Conservation (phyloP, 371 early-diverging fungal species). For the Mortierella sp. region DNA sequence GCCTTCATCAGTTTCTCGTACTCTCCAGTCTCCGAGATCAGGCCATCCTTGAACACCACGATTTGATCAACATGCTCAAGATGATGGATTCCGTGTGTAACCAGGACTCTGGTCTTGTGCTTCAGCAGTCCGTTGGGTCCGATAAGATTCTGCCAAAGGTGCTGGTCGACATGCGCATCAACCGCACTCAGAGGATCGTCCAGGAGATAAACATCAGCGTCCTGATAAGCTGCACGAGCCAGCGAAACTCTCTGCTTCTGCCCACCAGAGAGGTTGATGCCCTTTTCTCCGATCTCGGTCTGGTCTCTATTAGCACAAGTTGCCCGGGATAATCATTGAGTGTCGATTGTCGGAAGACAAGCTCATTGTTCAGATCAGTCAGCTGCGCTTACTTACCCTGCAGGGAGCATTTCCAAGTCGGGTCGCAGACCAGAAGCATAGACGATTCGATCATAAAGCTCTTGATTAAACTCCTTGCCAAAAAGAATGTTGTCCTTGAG, state of each 20-base stretch:
- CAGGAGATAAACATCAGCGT: slow-evolving; percentile 74
- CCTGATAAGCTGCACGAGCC: slow-evolving; percentile 71
- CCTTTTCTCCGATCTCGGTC: slow-evolving; percentile 82
- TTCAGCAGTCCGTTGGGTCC: slow-evolving; percentile 75
- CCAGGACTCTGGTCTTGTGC: slow-evolving; percentile 72
- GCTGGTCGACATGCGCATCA: slow-evolving; percentile 77
- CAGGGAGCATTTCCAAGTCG: slow-evolving; percentile 72
- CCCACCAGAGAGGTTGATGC: slow-evolving; percentile 74
- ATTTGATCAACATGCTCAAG: slow-evolving; percentile 65
- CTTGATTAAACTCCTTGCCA: slow-evolving; percentile 66
- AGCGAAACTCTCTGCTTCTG: slow-evolving; percentile 68
- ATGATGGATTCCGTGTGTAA: slow-evolving; percentile 79
- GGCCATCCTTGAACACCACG: slow-evolving; percentile 76
- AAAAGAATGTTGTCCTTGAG: slow-evolving; percentile 82
- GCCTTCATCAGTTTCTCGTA: slow-evolving; percentile 34
- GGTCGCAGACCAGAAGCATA: slow-evolving; percentile 61
- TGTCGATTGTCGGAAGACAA: no score
- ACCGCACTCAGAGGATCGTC: slow-evolving; percentile 82
- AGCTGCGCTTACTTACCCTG: slow-evolving; percentile 57
- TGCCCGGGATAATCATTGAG: no score
- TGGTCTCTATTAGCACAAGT: slow-evolving; percentile 50
- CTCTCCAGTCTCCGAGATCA: slow-evolving; percentile 72
- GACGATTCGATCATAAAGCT: slow-evolving; percentile 65
- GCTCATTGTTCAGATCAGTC: no score
- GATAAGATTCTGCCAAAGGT: slow-evolving; percentile 72